Conservation (phyloP, 345 rosid genomes). For the Dimocarpus longan region DNA sequence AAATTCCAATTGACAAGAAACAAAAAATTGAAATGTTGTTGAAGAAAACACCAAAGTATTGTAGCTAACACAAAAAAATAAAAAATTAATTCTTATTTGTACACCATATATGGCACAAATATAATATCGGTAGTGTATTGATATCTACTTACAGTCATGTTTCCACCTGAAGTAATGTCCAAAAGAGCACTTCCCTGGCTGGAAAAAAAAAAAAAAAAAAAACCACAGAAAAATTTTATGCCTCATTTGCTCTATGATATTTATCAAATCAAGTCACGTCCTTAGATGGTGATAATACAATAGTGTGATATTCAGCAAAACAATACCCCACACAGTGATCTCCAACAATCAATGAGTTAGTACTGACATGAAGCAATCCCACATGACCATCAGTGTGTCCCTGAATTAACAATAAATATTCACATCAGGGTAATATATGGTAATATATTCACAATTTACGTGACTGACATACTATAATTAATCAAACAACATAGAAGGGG, state of each 20-base stretch:
- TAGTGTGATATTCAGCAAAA: conserved; percentile 12
- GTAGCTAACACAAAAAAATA: neutral
- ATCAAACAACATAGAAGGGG: neutral
- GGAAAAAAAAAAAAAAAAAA: conserved; percentile 42
- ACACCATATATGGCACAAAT: conserved; percentile 3
- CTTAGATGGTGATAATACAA: conserved; percentile 7
- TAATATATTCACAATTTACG: neutral
- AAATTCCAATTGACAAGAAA: neutral
- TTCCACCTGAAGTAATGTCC: conserved; percentile 82
- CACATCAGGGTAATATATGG: conserved; percentile 9
- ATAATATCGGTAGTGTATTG: neutral
- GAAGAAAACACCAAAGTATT: neutral
- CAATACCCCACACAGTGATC: conserved; percentile 97
- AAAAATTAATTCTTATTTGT: neutral
- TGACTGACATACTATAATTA: neutral
- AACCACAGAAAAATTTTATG: neutral
- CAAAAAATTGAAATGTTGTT: neutral
- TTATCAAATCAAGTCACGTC: neutral
- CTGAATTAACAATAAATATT: conserved; percentile 41
- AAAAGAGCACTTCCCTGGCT: conserved; percentile 79
- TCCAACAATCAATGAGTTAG: conserved; percentile 76
- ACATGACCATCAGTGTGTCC: conserved; percentile 96
- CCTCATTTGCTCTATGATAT: neutral
- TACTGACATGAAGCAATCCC: conserved; percentile 64
- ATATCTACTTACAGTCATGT: conserved; percentile 59